Evolutionary conservation across 305 asterid genomes (phyloP).

Genomic region (Fraxinus dipetala): DNA sequence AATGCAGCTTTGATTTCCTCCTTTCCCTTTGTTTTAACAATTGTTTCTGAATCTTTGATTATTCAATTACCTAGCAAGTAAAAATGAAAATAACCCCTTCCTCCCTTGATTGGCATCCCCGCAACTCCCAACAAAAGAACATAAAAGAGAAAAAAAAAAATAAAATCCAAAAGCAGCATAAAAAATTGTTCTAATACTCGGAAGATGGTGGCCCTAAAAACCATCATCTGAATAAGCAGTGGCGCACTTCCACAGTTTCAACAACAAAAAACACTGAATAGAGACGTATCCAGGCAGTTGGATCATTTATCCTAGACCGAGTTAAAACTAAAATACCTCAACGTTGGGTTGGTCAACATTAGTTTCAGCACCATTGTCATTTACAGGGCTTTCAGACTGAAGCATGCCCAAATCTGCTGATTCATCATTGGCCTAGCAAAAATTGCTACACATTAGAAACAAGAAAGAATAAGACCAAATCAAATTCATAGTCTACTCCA

Average conservation of each 20-base stretch:
- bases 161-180: neutral
- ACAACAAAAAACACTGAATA: conserved; percentile 14
- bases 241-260: neutral
- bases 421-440: conserved; percentile 48
- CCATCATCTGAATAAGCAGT: neutral
- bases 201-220: neutral
- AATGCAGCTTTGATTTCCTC: conserved; percentile 14
- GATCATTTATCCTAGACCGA: conserved; percentile 1
- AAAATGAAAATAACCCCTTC: neutral
- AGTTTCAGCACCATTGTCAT: conserved; percentile 29
- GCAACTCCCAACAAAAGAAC: conserved; percentile 18
- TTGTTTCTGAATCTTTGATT: neutral
- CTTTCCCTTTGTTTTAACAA: neutral
- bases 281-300: neutral
- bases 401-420: conserved; percentile 27
- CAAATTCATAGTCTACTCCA: neutral
- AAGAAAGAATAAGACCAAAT: neutral
- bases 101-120: conserved; percentile 13
- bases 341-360: conserved; percentile 33
- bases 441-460: conserved; percentile 25
- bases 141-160: neutral
- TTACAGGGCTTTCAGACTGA: conserved; percentile 40
- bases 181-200: neutral
- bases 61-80: neutral
- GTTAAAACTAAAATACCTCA: conserved; percentile 49